Conservation (phyloP, 305 asterid genomes). For the Fraxinus sp. region DNA sequence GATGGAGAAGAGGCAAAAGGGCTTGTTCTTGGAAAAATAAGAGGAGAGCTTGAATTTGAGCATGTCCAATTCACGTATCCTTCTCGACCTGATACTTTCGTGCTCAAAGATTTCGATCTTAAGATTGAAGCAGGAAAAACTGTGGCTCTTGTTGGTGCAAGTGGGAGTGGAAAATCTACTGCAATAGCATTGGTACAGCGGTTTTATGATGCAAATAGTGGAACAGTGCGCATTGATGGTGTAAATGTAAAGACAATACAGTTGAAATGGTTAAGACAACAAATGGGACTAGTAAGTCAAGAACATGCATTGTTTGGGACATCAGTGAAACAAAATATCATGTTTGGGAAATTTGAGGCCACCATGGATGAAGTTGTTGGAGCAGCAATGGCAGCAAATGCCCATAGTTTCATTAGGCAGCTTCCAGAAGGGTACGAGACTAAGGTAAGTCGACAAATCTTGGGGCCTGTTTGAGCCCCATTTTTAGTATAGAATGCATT, state of each 20-base stretch:
- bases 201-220: conserved; percentile 62
- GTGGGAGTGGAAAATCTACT: conserved; percentile 91
- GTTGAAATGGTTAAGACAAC: conserved; percentile 73
- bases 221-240: conserved; percentile 57
- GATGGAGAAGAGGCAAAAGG: conserved; percentile 57
- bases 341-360: conserved; percentile 73
- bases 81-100: conserved; percentile 55
- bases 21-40: conserved; percentile 33
- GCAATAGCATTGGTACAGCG: conserved; percentile 68
- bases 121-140: conserved; percentile 72
- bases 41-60: conserved; percentile 65
- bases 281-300: conserved; percentile 89
- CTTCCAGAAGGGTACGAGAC: conserved; percentile 85
- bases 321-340: conserved; percentile 62
- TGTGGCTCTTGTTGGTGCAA: conserved; percentile 81
- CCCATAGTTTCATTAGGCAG: conserved; percentile 68
- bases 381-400: conserved; percentile 85
- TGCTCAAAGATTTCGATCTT: conserved; percentile 64
- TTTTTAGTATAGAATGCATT: too few relatives aligned
- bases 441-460: conserved; percentile 41
- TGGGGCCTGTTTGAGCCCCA: not conserved
- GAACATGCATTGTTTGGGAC: conserved; percentile 84
- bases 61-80: conserved; percentile 61
- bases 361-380: conserved; percentile 72
- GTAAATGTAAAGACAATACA: conserved; percentile 56